These are phyloP conservation scores for Crithidia fasciculata DNA, from an alignment of 208 protist genomes.

Conservation along the genomic window DNA sequence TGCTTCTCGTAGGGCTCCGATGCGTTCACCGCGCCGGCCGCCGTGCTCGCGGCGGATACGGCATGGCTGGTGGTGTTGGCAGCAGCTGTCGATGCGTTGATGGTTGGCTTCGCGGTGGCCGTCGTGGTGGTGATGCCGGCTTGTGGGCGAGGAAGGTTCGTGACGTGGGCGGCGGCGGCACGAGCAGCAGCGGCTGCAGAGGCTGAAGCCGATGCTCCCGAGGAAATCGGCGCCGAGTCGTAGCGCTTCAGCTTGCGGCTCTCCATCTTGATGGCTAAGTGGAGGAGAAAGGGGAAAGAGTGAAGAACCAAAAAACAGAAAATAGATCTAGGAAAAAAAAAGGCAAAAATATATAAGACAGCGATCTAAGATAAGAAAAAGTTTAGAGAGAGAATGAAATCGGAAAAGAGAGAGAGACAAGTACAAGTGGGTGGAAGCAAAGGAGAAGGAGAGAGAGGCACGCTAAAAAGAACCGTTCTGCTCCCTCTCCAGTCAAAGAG, in stretches of 20 bases:
- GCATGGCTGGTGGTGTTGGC: background rate
- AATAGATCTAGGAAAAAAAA: slow-evolving; percentile 22
- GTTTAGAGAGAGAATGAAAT: slow-evolving; percentile 21
- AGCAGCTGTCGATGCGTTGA: background rate
- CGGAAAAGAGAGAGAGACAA: background rate
- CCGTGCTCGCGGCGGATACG: background rate
- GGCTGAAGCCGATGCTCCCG: slow-evolving; percentile 4
- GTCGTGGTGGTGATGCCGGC: background rate
- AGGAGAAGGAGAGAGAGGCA: too few species aligned
- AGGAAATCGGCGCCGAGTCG: slow-evolving; percentile 33
- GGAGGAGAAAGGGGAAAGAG: background rate
- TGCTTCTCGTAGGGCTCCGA: slow-evolving; percentile 18
- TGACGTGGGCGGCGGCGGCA: slow-evolving; percentile 9
- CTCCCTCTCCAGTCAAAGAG: too few species aligned
- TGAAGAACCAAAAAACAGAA: slow-evolving; percentile 10
- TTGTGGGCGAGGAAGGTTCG: slow-evolving; percentile 21
- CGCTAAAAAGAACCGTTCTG: too few species aligned
- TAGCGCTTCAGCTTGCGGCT: slow-evolving; percentile 35
- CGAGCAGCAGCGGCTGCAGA: background rate
- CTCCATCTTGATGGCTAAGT: slow-evolving; percentile 11
- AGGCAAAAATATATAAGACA: slow-evolving; percentile 10
- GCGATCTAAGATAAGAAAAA: slow-evolving; percentile 19
- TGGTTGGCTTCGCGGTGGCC: slow-evolving; percentile 6
- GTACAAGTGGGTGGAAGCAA: too few species aligned
- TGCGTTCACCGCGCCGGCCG: background rate